phyloP scores from a whole-genome alignment of 164 flowering plant species.

The Pachysandra terminalis region DNA sequence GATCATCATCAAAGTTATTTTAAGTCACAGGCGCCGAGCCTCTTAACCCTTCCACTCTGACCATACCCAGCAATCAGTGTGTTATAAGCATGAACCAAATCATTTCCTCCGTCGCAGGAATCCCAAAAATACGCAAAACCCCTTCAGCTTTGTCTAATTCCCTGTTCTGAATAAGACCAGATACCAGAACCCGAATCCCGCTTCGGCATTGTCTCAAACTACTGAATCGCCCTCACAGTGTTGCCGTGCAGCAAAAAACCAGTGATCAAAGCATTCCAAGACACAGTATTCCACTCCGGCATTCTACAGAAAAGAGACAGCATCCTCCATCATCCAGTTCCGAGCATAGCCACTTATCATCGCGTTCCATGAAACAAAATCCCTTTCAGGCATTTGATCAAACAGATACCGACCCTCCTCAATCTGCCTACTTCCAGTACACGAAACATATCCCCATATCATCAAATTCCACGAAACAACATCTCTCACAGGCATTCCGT shows the following conservation, averaged over 20 bases:
- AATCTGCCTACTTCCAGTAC: constrained; percentile 20
- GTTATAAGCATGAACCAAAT: constrained; percentile 44
- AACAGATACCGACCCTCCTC: constrained; percentile 38
- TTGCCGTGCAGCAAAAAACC: constrained; percentile 44
- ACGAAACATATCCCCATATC: constrained; percentile 30
- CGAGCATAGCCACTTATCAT: constrained; percentile 50
- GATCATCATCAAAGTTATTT: too few species aligned
- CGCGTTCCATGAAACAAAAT: constrained; percentile 45
- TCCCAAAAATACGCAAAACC: constrained; percentile 17
- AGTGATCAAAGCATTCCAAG: constrained; percentile 49
- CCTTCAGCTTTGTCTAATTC: constrained; percentile 30
- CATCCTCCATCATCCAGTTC: constrained; percentile 37
- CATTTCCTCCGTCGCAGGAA: constrained; percentile 2
- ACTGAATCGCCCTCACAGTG: constrained; percentile 30
- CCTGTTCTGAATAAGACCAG: constrained; percentile 40
- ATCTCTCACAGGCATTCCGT: constrained; percentile 27
- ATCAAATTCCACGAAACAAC: constrained; percentile 29
- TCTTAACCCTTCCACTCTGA: constrained; percentile 39
- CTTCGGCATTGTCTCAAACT: constrained; percentile 35
- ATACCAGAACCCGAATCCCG: constrained; percentile 38
- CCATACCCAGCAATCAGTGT: constrained; percentile 46
- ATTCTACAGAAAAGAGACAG: constrained; percentile 30
- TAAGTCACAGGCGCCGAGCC: constrained; percentile 22
- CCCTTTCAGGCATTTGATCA: constrained; percentile 40
- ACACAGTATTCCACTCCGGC: constrained; percentile 41